A percentile compares a stretch with the other conserved stretches of the same genome.
Conservation (phyloP, 2,329 filamentous ascomycete genomes). For the Pseudovirgaria hyperparasitica region DNA sequence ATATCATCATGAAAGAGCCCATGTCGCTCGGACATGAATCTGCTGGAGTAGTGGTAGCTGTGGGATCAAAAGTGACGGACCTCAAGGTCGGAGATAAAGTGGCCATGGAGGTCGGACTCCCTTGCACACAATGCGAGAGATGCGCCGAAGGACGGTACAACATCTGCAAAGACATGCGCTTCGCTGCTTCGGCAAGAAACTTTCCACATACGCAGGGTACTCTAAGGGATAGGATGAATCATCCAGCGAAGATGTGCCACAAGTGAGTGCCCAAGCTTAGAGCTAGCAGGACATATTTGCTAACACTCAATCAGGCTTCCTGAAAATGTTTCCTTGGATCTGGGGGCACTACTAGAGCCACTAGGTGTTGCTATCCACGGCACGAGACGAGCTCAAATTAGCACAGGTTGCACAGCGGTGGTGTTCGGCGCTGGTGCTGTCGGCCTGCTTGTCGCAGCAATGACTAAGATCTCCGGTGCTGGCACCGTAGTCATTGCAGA, state of each 20-base stretch:
- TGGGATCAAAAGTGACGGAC: slow-evolving; percentile 50
- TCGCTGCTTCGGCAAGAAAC: slow-evolving; percentile 45
- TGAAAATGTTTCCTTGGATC: slow-evolving; percentile 36
- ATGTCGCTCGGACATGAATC: slow-evolving; percentile 73
- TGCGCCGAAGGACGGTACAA: slow-evolving; percentile 48
- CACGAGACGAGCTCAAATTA: slow-evolving; percentile 38
- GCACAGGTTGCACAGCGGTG: slow-evolving; percentile 35
- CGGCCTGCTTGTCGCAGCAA: slow-evolving; percentile 44
- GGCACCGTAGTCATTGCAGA: slow-evolving; percentile 46
- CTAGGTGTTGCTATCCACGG: slow-evolving; percentile 49
- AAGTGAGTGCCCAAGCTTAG: slow-evolving; percentile 19
- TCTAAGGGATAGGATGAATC: slow-evolving; percentile 48
- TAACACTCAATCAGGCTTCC: slow-evolving; percentile 35
- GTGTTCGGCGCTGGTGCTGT: slow-evolving; percentile 51
- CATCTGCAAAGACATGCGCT: slow-evolving; percentile 46
- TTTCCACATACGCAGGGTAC: slow-evolving; percentile 54
- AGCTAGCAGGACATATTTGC: too few relatives aligned
- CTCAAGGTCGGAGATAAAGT: slow-evolving; percentile 69
- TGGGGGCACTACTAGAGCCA: slow-evolving; percentile 48
- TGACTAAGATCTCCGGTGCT: slow-evolving; percentile 41
- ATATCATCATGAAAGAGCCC: slow-evolving; percentile 70
- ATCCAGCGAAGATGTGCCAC: slow-evolving; percentile 48
- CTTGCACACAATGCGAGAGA: slow-evolving; percentile 53
- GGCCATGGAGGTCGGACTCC: slow-evolving; percentile 82
- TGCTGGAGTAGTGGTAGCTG: slow-evolving; percentile 61